Conservation (phyloP, 257 asterid genomes). For the Nicotiana noctiflora region DNA sequence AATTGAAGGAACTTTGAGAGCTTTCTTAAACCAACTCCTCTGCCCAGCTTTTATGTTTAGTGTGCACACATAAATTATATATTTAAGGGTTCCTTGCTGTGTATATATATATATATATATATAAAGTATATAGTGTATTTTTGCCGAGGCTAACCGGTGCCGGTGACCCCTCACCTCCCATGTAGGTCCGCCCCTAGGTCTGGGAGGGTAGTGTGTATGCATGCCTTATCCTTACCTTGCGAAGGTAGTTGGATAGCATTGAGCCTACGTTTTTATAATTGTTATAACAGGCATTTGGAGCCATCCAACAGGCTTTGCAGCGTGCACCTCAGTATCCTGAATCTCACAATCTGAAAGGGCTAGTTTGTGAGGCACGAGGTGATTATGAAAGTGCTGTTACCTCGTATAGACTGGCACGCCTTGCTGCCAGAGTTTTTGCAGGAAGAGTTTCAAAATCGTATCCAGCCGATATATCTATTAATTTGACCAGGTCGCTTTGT, state of each 20-base stretch:
- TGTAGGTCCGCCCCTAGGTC: no score
- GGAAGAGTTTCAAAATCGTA: constrained; percentile 38
- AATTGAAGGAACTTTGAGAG: no score
- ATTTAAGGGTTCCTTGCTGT: no score
- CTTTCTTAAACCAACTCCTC: no score
- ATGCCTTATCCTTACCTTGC: no score
- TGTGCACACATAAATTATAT: no score
- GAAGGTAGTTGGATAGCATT: neutral
- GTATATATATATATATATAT: no score
- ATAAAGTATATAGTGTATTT: no score
- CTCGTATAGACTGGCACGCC: constrained; percentile 76
- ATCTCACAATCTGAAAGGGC: constrained; percentile 87
- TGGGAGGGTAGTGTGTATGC: no score
- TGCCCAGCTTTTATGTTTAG: no score
- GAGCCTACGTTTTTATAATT: constrained; percentile 8
- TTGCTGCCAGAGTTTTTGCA: constrained; percentile 42
- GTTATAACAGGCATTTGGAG: constrained; percentile 67
- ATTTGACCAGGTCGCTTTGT: constrained; percentile 84
- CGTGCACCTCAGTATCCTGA: constrained; percentile 86
- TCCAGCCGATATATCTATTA: constrained; percentile 52
- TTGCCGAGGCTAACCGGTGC: no score
- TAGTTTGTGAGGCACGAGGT: constrained; percentile 76
- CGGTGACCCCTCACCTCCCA: no score
- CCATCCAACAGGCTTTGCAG: constrained; percentile 80
- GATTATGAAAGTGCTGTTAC: constrained; percentile 71